These are phyloP conservation scores for Adansonia gregorii DNA, from an alignment of 441 rosid species.

Conservation along the genomic window DNA sequence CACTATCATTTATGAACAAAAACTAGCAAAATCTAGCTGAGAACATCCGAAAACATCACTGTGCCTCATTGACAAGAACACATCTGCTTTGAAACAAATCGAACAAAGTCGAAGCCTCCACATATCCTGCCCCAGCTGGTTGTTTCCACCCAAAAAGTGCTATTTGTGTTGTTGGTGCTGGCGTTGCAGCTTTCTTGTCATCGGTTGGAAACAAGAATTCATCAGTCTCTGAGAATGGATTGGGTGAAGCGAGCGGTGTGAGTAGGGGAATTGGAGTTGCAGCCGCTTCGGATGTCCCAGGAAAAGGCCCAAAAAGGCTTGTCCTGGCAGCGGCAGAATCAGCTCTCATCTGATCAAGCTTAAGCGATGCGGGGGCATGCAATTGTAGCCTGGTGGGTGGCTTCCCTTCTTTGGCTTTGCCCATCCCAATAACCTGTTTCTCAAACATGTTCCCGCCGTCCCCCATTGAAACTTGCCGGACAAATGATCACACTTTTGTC, in stretches of 20 bases:
- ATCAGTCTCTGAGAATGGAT: conserved; percentile 23
- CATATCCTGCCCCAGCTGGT: conserved; percentile 32
- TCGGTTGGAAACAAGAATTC: conserved; percentile 33
- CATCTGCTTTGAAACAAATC: conserved; percentile 47
- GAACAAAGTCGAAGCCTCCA: conserved; percentile 19
- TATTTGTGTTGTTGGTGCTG: not conserved
- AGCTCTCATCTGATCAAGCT: conserved; percentile 28
- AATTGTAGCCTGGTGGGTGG: conserved; percentile 64
- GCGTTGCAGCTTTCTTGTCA: not conserved
- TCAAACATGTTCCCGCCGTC: conserved; percentile 33
- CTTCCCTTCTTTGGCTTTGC: conserved; percentile 32
- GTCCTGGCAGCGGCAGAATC: not conserved
- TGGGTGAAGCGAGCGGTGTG: conserved; percentile 58
- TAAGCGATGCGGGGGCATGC: conserved; percentile 52
- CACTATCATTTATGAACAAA: not conserved
- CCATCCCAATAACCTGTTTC: conserved; percentile 26
- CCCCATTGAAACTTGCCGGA: conserved; percentile 34
- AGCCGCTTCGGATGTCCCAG: not conserved
- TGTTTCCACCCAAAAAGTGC: conserved; percentile 30
- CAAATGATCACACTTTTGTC: not conserved
- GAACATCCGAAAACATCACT: not conserved
- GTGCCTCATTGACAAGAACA: conserved; percentile 36
- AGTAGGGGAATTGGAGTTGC: conserved; percentile 76
- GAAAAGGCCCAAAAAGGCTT: conserved; percentile 5
- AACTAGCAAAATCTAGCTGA: not conserved